A percentile compares a stretch with the other conserved stretches of the same genome.
Evolutionary conservation across 441 rosid genomes (phyloP).

Genomic region (Erysimum pusillum): DNA sequence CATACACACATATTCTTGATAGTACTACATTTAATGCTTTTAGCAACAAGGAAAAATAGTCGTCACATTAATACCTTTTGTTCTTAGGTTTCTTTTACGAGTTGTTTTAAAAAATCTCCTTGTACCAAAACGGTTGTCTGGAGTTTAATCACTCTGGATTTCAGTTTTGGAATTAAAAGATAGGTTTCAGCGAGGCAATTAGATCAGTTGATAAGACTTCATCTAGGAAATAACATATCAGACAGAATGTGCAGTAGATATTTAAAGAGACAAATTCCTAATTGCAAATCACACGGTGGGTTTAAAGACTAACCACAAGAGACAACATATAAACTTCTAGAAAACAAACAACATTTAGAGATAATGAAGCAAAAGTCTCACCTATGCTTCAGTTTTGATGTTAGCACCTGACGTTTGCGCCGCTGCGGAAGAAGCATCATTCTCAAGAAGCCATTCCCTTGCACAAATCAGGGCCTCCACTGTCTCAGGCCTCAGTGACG

Average conservation of each 20-base stretch:
- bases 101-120: neutral
- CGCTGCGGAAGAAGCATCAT: constrained; percentile 46
- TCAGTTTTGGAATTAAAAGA: neutral
- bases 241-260: neutral
- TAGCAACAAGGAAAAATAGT: neutral
- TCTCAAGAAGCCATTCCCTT: constrained; percentile 78
- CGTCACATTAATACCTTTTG: neutral
- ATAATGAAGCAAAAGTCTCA: constrained; percentile 23
- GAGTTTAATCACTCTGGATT: neutral
- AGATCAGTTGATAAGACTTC: neutral
- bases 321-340: constrained; percentile 14
- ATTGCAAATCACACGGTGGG: constrained; percentile 29
- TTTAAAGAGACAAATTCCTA: constrained; percentile 3
- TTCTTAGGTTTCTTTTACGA: neutral
- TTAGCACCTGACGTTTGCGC: constrained; percentile 52
- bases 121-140: neutral
- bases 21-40: neutral
- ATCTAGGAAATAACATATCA: neutral
- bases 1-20: constrained; percentile 1
- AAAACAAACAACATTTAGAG: constrained; percentile 31
- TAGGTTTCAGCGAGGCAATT: neutral
- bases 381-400: constrained; percentile 69
- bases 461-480: constrained; percentile 89
- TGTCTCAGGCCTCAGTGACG: constrained; percentile 77
- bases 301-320: constrained; percentile 18